Conservation (phyloP, 2,329 filamentous ascomycete species). For the Paecilomyces niveus region DNA sequence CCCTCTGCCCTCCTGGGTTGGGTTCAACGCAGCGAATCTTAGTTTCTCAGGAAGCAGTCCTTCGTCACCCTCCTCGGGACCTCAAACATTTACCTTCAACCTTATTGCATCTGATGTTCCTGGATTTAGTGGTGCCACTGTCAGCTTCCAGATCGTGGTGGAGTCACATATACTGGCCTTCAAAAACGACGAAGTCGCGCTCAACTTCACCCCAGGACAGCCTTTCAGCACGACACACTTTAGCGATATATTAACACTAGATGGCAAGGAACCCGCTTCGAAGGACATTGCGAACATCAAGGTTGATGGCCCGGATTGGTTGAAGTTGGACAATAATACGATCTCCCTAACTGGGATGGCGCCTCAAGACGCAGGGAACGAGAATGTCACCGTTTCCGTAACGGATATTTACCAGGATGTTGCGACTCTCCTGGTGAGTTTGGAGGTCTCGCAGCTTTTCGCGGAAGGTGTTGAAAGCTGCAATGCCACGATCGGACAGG, state of each 20-base stretch:
- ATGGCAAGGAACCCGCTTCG: slow-evolving; percentile 45
- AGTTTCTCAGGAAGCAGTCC: slow-evolving; percentile 68
- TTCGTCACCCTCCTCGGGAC: slow-evolving; percentile 55
- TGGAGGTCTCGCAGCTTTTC: slow-evolving; percentile 41
- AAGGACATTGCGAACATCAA: slow-evolving; percentile 48
- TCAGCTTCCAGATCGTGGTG: slow-evolving; percentile 65
- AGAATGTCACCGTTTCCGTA: slow-evolving; percentile 56
- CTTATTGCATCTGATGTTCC: slow-evolving; percentile 71
- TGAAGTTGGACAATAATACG: slow-evolving; percentile 56
- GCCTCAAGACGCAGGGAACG: slow-evolving; percentile 49
- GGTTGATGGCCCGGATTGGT: slow-evolving; percentile 59
- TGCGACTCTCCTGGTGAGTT: slow-evolving; percentile 50
- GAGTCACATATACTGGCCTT: slow-evolving; percentile 64
- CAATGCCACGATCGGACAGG: slow-evolving; percentile 43
- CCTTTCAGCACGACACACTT: slow-evolving; percentile 50
- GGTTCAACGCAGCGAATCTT: slow-evolving; percentile 59
- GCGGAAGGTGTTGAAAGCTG: slow-evolving; percentile 36
- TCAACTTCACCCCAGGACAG: slow-evolving; percentile 52
- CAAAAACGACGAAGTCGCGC: slow-evolving; percentile 47
- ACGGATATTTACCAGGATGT: slow-evolving; percentile 54
- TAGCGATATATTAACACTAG: slow-evolving; percentile 47
- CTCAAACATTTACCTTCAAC: slow-evolving; percentile 64
- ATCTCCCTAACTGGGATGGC: slow-evolving; percentile 60
- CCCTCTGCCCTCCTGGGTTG: slow-evolving; percentile 78
- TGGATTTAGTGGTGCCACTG: slow-evolving; percentile 63